A percentile compares a stretch with the other conserved stretches of the same genome.
Conservation (phyloP, 768 basidiomycete genomes). For the Termitomyces sp. region DNA sequence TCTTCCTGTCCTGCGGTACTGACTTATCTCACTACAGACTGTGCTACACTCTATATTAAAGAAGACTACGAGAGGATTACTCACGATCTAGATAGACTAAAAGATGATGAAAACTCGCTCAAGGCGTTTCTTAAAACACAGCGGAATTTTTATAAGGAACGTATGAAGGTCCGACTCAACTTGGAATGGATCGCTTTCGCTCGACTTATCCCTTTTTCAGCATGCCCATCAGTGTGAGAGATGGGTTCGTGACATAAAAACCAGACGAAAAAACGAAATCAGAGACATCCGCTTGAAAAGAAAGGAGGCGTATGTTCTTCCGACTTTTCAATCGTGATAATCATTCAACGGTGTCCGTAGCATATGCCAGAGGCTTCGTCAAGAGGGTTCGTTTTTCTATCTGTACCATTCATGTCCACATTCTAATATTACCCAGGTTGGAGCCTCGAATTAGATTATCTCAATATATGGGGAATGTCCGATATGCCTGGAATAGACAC, state of each 20-base stretch:
- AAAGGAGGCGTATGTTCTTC: conserved; percentile 9
- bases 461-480: conserved; percentile 1
- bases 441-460: conserved; percentile 3
- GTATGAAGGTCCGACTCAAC: not conserved
- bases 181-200: not conserved
- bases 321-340: too few species aligned
- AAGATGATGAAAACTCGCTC: not conserved
- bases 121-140: not conserved
- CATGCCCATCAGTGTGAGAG: not conserved
- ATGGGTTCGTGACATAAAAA: not conserved
- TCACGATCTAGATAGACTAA: not conserved
- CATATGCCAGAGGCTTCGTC: conserved; percentile 12
- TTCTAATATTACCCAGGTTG: not conserved
- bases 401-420: not conserved
- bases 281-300: conserved; percentile 5
- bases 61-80: not conserved
- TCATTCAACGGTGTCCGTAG: not conserved
- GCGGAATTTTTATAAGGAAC: not conserved
- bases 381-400: conserved; percentile 5
- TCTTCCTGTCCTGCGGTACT: not conserved
- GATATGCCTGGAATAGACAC: conserved; percentile 15
- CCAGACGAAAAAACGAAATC: conserved; percentile 6
- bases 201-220: not conserved
- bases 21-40: not conserved
- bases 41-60: not conserved